Base-by-base conservation (phyloP, 2,329 filamentous ascomycete genomes). In the Apiospora koreana region DNA sequence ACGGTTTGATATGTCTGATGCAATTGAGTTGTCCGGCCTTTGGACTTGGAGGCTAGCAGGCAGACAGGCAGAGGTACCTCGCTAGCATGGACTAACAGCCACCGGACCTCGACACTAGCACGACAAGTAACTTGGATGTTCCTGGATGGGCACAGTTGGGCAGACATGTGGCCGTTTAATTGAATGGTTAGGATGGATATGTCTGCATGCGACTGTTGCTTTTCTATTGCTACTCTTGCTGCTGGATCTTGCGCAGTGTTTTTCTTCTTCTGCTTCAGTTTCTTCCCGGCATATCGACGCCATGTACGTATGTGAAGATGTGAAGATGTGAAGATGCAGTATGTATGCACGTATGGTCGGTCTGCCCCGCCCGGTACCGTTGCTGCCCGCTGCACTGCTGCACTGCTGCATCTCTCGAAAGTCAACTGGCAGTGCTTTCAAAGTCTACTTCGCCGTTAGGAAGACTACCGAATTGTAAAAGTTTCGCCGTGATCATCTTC, bases 111-210 rank as follows among this genome's bases (percentile, higher is more conserved):
- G 21, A 62, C 54, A 62, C 54, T 62, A 62, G 28, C 31, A 38
- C 28, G 31, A 38, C 28, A 21, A n/a, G 28, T 21, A 67, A 45
- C 64, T 38, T 45, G 45, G 42, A n/a, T 67, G 65, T 45, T 46
- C 65, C 65, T 67, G 65, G 65, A 66, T 41, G 65, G 65, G 42
- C 65, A 23, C 25, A 67, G n/a, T 67, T 67, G 65, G 65, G 65
- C 65, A 46, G 65, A 67, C 65, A 67, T 67, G 65, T 46, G 65
- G 25, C 21, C 65, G 23, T 46, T 23, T 46, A 9, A 67, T 31
- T 67, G 42, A 42, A 46, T 14, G 9, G 6, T 25, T 42, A 23
- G 65, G 65, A 67, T 35, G n/a, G 42, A 46, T 42, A 46, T 46
- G 65, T 46, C 65, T 45, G 42, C 65, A 31, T 46, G 21, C 65